Percentiles rank a stretch among this genome's conserved stretches.
Conservation (phyloP, 2,329 filamentous ascomycete genomes). For the Chaetothyriales sp. region DNA sequence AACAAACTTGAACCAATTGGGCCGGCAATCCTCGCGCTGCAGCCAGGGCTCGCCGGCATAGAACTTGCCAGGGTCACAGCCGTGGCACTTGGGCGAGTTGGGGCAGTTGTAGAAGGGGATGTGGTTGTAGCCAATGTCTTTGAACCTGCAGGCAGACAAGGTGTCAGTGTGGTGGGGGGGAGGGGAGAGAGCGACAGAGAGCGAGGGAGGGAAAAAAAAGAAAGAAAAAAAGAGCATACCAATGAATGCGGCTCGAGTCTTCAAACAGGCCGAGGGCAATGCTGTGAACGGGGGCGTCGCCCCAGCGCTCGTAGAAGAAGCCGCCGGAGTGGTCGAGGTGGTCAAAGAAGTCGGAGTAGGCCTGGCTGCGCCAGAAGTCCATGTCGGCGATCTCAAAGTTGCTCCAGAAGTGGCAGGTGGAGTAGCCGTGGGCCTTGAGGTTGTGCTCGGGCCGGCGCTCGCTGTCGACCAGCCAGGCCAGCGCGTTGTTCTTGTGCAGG, state of each 20-base stretch:
- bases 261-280: slow-evolving; percentile 87
- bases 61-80: slow-evolving; percentile 73
- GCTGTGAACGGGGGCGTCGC: slow-evolving; percentile 91
- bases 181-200: no score
- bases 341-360: slow-evolving; percentile 91
- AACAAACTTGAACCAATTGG: slow-evolving; percentile 93
- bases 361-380: slow-evolving; percentile 78
- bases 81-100: slow-evolving; percentile 84
- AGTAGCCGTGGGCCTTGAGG: slow-evolving; percentile 74
- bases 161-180: background rate
- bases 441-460: slow-evolving; percentile 66
- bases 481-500: slow-evolving; percentile 68
- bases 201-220: background rate
- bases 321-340: slow-evolving; percentile 87
- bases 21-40: slow-evolving; percentile 80
- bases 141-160: slow-evolving; percentile 58
- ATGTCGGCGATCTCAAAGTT: slow-evolving; percentile 96
- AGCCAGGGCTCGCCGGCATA: slow-evolving; percentile 80
- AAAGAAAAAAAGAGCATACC: slow-evolving; percentile 42
- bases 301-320: slow-evolving; percentile 98
- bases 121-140: slow-evolving; percentile 96
- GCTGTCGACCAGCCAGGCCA: slow-evolving; percentile 75
- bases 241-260: slow-evolving; percentile 80
- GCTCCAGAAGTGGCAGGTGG: slow-evolving; percentile 97
- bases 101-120: slow-evolving; percentile 98